Evolutionary conservation across 164 flowering plant genomes (phyloP).

Genomic region (Magnolia changhungtana): DNA sequence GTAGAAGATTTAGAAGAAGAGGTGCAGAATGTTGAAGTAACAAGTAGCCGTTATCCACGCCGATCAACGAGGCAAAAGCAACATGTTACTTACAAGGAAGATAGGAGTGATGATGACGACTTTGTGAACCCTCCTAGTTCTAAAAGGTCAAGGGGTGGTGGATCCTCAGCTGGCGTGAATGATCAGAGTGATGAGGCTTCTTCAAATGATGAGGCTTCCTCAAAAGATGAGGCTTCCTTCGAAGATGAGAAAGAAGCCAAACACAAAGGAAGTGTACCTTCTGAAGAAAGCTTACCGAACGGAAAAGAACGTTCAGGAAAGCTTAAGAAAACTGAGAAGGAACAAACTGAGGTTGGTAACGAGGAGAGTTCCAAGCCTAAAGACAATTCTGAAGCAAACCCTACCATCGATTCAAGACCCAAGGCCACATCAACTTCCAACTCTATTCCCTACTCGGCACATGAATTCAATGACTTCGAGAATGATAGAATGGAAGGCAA

Average conservation of each 20-base stretch:
- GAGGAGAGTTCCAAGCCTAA: conserved; percentile 5
- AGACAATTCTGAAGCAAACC: background rate
- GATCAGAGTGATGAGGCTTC: conserved; percentile 17
- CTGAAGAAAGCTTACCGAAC: conserved; percentile 18
- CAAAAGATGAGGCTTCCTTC: background rate
- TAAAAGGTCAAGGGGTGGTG: conserved; percentile 29
- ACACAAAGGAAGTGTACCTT: conserved; percentile 10
- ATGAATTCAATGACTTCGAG: conserved; percentile 73
- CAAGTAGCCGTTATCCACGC: conserved; percentile 22
- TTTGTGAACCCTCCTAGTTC: conserved; percentile 8
- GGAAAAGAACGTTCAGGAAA: conserved; percentile 13
- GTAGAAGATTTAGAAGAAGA: conserved; percentile 14
- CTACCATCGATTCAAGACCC: background rate
- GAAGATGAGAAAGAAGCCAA: conserved; percentile 13
- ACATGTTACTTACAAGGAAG: conserved; percentile 49
- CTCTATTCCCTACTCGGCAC: conserved; percentile 36
- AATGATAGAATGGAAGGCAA: conserved; percentile 33
- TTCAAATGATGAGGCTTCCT: conserved; percentile 3
- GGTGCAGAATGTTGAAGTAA: conserved; percentile 7
- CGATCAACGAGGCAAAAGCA: conserved; percentile 46
- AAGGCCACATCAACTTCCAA: conserved; percentile 16
- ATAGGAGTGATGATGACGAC: conserved; percentile 47
- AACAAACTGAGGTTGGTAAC: conserved; percentile 3
- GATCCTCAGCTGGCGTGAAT: conserved; percentile 13
- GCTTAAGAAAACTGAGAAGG: conserved; percentile 5